Evolutionary conservation across 225 moss, liverwort and hornwort species (phyloP).

Genomic region (Pseudisothecium myosuroides): DNA sequence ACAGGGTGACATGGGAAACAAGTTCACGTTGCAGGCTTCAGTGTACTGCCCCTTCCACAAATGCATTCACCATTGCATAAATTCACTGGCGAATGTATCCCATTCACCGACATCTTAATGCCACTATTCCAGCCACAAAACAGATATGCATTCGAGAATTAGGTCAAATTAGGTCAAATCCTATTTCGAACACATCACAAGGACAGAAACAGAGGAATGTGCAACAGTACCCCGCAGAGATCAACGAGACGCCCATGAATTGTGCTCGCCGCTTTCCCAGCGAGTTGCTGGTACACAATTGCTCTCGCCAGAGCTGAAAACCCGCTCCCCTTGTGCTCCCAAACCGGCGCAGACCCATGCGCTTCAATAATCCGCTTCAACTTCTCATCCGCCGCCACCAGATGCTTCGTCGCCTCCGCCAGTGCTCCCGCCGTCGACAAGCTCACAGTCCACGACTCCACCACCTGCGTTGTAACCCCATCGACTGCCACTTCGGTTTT

Average conservation of each 20-base stretch:
- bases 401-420: constrained; percentile 53
- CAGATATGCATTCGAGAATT: not conserved
- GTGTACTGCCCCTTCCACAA: not conserved
- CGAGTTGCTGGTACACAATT: constrained; percentile 86
- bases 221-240: constrained; percentile 56
- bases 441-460: constrained; percentile 12
- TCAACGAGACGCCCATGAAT: constrained; percentile 54
- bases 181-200: not conserved
- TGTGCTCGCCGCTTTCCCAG: constrained; percentile 62
- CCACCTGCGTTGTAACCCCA: not conserved
- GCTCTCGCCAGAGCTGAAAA: constrained; percentile 55
- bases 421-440: constrained; percentile 26
- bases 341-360: constrained; percentile 41
- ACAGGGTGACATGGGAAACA: not conserved
- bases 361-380: constrained; percentile 50
- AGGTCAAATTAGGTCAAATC: not conserved
- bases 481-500: not conserved
- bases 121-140: not conserved
- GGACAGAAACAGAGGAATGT: not conserved
- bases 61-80: not conserved
- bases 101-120: not conserved
- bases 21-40: not conserved
- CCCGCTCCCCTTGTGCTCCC: constrained; percentile 38
- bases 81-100: not conserved
- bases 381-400: constrained; percentile 44